phyloP scores from a whole-genome alignment of 2,329 filamentous ascomycete species.

The Xylaria multiplex region DNA sequence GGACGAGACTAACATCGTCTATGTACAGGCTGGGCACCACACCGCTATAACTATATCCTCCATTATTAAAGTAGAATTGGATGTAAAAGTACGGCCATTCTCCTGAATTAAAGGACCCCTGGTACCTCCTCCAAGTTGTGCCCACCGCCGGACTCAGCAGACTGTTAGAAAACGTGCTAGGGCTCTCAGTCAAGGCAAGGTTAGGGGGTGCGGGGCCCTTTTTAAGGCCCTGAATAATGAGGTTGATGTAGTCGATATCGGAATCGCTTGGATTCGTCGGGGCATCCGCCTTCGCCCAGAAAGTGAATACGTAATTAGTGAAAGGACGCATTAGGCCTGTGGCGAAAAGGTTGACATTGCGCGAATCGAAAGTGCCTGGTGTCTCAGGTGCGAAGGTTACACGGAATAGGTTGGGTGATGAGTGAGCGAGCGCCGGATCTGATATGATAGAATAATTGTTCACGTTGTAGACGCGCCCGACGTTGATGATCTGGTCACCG shows the following conservation, averaged over 20 bases:
- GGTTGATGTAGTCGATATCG: conserved; percentile 26
- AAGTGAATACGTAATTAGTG: conserved; percentile 25
- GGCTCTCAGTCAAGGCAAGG: conserved; percentile 22
- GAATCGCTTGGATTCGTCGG: conserved; percentile 19
- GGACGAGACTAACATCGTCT: conserved; percentile 31
- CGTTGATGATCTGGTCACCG: conserved; percentile 17
- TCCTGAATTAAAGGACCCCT: conserved; percentile 28
- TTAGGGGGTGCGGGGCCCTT: conserved; percentile 24
- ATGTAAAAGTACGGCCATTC: conserved; percentile 33
- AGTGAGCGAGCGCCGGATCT: conserved; percentile 24
- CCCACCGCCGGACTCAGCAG: conserved; percentile 23
- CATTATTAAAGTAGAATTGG: conserved; percentile 31
- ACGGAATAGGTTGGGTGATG: conserved; percentile 28
- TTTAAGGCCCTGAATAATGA: conserved; percentile 26
- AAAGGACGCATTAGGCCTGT: conserved; percentile 29
- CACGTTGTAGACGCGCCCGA: conserved; percentile 24
- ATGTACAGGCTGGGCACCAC: conserved; percentile 28
- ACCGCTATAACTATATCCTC: conserved; percentile 23
- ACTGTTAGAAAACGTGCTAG: conserved; percentile 23
- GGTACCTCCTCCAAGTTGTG: conserved; percentile 28
- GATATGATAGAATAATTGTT: conserved; percentile 28
- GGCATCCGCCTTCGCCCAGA: conserved; percentile 26
- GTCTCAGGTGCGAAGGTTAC: conserved; percentile 26
- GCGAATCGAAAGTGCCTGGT: conserved; percentile 17
- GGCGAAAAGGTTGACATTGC: conserved; percentile 28